Conservation (phyloP, 805 yeast genomes). For the Priceomyces fermenticarens region DNA sequence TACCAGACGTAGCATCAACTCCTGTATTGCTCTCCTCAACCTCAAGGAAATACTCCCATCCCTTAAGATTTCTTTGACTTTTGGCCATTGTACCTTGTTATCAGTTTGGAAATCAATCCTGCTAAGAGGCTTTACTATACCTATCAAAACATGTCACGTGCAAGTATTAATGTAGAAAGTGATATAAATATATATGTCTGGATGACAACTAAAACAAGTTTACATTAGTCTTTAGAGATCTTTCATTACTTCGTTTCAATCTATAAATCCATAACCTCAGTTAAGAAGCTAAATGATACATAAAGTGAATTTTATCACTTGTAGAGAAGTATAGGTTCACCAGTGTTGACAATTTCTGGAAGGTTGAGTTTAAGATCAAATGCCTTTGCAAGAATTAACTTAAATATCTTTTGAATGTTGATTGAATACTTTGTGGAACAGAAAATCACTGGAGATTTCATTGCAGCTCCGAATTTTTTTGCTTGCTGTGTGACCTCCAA, state of each 20-base stretch:
- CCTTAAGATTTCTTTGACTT: constrained; percentile 21
- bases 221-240: not conserved
- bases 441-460: constrained; percentile 82
- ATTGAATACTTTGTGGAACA: constrained; percentile 91
- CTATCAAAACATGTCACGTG: not conserved
- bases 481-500: constrained; percentile 80
- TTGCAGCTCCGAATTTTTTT: constrained; percentile 79
- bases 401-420: constrained; percentile 90
- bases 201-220: not conserved
- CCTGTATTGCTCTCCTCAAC: not conserved
- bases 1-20: constrained; percentile 8
- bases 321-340: constrained; percentile 89
- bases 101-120: not conserved
- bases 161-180: not conserved
- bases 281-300: not conserved
- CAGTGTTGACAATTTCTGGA: constrained; percentile 78
- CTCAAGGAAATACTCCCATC: constrained; percentile 31
- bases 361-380: constrained; percentile 80
- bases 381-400: constrained; percentile 84
- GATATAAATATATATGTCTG: not conserved
- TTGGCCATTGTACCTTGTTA: constrained; percentile 14
- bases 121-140: not conserved
- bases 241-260: constrained; percentile 5
- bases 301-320: constrained; percentile 15
- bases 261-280: not conserved